Evolutionary conservation across 305 asterid species (phyloP).

Genomic region (Fraxinus sp.): DNA sequence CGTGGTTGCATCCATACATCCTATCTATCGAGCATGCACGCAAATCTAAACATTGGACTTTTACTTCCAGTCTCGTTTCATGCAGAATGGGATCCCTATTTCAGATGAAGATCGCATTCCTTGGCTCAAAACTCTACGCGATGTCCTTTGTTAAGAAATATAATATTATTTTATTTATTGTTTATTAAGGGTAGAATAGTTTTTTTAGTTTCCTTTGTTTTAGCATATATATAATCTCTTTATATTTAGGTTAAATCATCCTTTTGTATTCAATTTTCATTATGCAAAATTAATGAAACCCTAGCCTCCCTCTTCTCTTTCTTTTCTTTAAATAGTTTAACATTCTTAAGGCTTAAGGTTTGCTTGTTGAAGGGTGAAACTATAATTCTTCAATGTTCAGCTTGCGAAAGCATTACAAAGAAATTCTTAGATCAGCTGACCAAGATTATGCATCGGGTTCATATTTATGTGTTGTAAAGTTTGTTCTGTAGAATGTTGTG

Average conservation of each 20-base stretch:
- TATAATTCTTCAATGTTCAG: neutral
- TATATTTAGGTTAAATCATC: too few relatives aligned
- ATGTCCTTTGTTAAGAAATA: conserved; percentile 22
- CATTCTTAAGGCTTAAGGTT: neutral
- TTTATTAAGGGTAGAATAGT: too few relatives aligned
- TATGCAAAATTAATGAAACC: too few relatives aligned
- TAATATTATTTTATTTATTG: too few relatives aligned
- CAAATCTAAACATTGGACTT: neutral
- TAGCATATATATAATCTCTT: too few relatives aligned
- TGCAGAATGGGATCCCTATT: conserved; percentile 74
- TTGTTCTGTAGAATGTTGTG: conserved; percentile 54
- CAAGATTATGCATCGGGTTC: neutral
- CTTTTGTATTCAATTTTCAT: too few relatives aligned
- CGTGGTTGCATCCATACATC: neutral
- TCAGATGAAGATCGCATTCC: conserved; percentile 80
- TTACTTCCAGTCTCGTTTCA: neutral
- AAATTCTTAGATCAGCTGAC: too few relatives aligned
- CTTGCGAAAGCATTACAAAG: too few relatives aligned
- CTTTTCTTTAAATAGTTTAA: too few relatives aligned
- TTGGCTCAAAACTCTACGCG: conserved; percentile 75
- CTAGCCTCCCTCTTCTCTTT: too few relatives aligned
- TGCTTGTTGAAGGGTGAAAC: conserved; percentile 40
- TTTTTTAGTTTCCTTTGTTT: too few relatives aligned
- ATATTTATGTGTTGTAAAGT: conserved; percentile 39
- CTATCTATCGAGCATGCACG: neutral